Evolutionary conservation across 441 rosid species (phyloP).

Genomic region (Pelargonium fulgidum): DNA sequence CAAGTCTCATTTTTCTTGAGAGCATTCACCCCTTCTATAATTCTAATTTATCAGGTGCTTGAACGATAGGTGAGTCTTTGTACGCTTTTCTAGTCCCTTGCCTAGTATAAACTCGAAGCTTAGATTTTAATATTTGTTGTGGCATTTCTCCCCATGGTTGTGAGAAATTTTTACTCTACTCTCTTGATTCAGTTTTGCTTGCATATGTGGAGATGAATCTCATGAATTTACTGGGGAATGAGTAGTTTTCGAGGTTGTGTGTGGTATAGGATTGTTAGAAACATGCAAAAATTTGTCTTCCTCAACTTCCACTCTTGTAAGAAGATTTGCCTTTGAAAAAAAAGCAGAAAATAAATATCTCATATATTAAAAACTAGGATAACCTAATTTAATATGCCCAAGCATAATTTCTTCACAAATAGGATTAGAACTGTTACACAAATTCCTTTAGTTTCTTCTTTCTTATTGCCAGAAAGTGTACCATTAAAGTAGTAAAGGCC

Average conservation of each 20-base stretch:
- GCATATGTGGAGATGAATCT: neutral
- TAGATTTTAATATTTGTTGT: too few relatives aligned
- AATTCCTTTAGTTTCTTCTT: too few relatives aligned
- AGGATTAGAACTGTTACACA: too few relatives aligned
- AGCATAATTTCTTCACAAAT: too few relatives aligned
- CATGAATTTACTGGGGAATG: neutral
- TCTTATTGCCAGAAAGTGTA: too few relatives aligned
- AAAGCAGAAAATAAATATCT: neutral
- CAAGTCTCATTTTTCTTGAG: neutral
- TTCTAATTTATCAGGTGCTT: neutral
- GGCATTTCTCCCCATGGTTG: neutral
- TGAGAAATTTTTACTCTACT: neutral
- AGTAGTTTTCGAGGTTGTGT: neutral
- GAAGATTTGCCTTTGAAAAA: neutral
- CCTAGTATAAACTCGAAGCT: too few relatives aligned
- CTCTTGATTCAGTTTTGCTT: neutral
- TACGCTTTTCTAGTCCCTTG: too few relatives aligned
- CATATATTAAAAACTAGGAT: conserved; percentile 7
- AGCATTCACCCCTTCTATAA: neutral
- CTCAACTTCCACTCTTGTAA: neutral
- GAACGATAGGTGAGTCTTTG: neutral
- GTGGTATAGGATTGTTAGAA: neutral
- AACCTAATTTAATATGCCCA: too few relatives aligned
- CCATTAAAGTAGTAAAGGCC: too few relatives aligned
- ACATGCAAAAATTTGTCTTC: neutral